A percentile compares a stretch with the other conserved stretches of the same genome.
These are phyloP conservation scores for Exophiala sp. DNA, from an alignment of 2,329 filamentous ascomycete genomes.

Conservation along the genomic window DNA sequence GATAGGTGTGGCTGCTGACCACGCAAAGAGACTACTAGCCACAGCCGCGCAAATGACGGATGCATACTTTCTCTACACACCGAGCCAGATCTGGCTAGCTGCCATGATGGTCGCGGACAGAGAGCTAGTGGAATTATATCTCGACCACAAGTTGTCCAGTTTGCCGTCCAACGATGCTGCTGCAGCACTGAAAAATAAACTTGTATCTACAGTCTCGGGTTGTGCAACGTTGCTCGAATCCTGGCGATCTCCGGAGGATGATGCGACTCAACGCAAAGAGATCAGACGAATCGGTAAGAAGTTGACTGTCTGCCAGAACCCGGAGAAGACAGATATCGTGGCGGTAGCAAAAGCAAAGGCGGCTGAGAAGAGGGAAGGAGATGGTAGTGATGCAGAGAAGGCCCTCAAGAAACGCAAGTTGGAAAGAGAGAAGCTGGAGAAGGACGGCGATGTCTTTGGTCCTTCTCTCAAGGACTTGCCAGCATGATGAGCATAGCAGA, in stretches of 20 bases:
- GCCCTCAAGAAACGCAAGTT: slow-evolving; percentile 32
- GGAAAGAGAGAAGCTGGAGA: slow-evolving; percentile 29
- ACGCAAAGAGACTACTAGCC: slow-evolving; percentile 70
- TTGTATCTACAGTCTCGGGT: slow-evolving; percentile 36
- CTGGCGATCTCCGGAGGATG: slow-evolving; percentile 39
- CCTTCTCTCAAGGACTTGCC: slow-evolving; percentile 25
- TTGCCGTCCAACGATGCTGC: slow-evolving; percentile 5
- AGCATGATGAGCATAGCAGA: neutral
- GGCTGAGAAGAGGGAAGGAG: slow-evolving; percentile 41
- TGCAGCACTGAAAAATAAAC: slow-evolving; percentile 18
- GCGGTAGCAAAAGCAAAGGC: slow-evolving; percentile 31
- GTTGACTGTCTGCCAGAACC: slow-evolving; percentile 47
- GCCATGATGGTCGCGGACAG: slow-evolving; percentile 71
- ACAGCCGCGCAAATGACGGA: slow-evolving; percentile 83
- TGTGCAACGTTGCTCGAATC: slow-evolving; percentile 40
- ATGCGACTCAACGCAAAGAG: slow-evolving; percentile 39
- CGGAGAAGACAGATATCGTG: slow-evolving; percentile 44
- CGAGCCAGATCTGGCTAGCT: slow-evolving; percentile 87
- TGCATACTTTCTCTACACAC: slow-evolving; percentile 94
- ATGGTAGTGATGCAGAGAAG: slow-evolving; percentile 31
- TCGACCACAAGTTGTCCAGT: slow-evolving; percentile 42
- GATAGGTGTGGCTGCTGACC: slow-evolving; percentile 64
- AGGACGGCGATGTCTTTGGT: slow-evolving; percentile 34
- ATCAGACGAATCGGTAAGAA: slow-evolving; percentile 49
- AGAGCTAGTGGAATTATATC: slow-evolving; percentile 43